Evolutionary conservation across 1,139 yeast species (phyloP).

Genomic region (Candida tetrigidarum): DNA sequence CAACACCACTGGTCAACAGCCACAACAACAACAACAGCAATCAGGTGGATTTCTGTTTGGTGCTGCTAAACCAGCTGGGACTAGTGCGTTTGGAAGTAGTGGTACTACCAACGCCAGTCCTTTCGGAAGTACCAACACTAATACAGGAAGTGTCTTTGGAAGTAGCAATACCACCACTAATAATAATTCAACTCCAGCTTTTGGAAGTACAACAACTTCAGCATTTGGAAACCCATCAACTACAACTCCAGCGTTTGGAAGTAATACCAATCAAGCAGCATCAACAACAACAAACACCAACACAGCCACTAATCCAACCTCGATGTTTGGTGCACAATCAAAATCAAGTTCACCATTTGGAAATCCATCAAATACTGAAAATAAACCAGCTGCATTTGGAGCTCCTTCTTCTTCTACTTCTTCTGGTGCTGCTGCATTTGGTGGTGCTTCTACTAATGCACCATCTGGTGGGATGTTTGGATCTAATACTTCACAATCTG

Average conservation of each 20-base stretch:
- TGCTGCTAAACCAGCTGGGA: constrained; percentile 23
- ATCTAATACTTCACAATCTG: constrained; percentile 21
- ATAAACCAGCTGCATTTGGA: constrained; percentile 14
- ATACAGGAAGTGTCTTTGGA: constrained; percentile 4
- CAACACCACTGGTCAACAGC: neutral
- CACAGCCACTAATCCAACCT: constrained; percentile 8
- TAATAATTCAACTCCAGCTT: constrained; percentile 6
- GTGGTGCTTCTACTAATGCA: constrained; percentile 22
- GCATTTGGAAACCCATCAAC: constrained; percentile 7
- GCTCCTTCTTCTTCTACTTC: constrained; percentile 24
- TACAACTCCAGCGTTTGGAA: constrained; percentile 12
- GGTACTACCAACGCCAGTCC: too few species aligned
- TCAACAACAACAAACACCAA: neutral
- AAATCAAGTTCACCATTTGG: constrained; percentile 14
- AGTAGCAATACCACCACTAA: neutral
- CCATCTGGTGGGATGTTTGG: constrained; percentile 26
- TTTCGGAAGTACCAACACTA: constrained; percentile 3
- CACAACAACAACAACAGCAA: neutral
- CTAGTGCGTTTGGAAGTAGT: constrained; percentile 17
- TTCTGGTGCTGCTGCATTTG: constrained; percentile 25
- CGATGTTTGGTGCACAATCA: constrained; percentile 12
- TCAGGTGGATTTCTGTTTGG: constrained; percentile 13
- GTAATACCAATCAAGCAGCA: too few species aligned
- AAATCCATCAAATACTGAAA: constrained; percentile 5
- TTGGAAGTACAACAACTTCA: constrained; percentile 8